Conservation (phyloP, 495 filamentous ascomycete species). For the Xylaria cubensis region DNA sequence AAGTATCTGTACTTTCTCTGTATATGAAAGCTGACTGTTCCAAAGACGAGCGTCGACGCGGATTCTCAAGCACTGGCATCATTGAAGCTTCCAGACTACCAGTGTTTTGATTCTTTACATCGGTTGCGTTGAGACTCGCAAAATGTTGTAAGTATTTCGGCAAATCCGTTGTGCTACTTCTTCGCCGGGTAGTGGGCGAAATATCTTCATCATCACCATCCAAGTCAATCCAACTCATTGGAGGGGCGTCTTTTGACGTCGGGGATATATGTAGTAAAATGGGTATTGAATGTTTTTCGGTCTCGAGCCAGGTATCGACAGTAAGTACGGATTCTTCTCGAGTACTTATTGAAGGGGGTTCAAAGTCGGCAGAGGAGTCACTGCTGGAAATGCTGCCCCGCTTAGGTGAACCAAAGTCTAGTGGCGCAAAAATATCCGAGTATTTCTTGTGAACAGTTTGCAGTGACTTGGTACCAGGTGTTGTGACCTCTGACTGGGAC, state of each 20-base stretch:
- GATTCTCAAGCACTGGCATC: neutral
- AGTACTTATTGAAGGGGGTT: constrained; percentile 36
- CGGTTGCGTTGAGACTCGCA: neutral
- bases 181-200: constrained; percentile 13
- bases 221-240: constrained; percentile 46
- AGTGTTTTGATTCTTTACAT: neutral
- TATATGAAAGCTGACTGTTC: neutral
- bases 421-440: constrained; percentile 30
- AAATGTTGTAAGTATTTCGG: neutral
- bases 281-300: constrained; percentile 39
- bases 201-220: constrained; percentile 31
- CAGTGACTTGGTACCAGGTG: constrained; percentile 35
- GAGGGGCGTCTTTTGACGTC: constrained; percentile 6
- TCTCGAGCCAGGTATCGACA: constrained; percentile 42
- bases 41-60: constrained; percentile 17
- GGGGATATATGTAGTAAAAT: constrained; percentile 15
- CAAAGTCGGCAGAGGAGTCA: constrained; percentile 39
- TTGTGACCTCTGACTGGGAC: constrained; percentile 21
- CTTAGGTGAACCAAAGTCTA: constrained; percentile 21
- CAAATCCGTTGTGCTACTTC: constrained; percentile 25
- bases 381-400: constrained; percentile 33
- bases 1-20: neutral
- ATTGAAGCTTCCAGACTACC: neutral
- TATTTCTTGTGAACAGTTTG: constrained; percentile 37
- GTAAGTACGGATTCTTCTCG: constrained; percentile 47